phyloP scores from a whole-genome alignment of 768 basidiomycete species.

The Lactarius vividus region DNA sequence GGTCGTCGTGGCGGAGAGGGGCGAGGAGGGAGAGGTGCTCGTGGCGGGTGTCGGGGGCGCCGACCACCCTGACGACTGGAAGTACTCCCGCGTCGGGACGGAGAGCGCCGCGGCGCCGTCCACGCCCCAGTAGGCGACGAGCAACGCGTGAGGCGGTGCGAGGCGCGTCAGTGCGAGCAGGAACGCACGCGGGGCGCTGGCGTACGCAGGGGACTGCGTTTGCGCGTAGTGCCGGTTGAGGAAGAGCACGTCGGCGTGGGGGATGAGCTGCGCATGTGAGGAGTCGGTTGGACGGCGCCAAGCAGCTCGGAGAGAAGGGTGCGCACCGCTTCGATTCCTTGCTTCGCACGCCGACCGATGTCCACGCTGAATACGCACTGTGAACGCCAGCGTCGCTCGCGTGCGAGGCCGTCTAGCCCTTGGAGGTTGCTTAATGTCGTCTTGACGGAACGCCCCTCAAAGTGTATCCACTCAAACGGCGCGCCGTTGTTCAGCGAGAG shows the following conservation, averaged over 20 bases:
- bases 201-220: conserved; percentile 55
- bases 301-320: conserved; percentile 20
- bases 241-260: conserved; percentile 81
- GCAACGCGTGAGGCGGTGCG: conserved; percentile 69
- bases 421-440: conserved; percentile 76
- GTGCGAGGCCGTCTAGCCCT: conserved; percentile 77
- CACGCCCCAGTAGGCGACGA: conserved; percentile 78
- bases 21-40: conserved; percentile 27
- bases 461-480: conserved; percentile 85
- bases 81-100: conserved; percentile 80
- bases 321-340: conserved; percentile 76
- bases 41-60: conserved; percentile 42
- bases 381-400: conserved; percentile 79
- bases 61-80: conserved; percentile 82
- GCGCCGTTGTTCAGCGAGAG: conserved; percentile 39
- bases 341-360: conserved; percentile 66
- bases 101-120: conserved; percentile 81
- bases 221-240: conserved; percentile 70
- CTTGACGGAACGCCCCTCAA: conserved; percentile 77
- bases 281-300: conserved; percentile 5
- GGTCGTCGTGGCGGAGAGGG: conserved; percentile 8
- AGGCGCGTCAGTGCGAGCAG: conserved; percentile 67
- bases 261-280: conserved; percentile 56
- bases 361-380: conserved; percentile 82
- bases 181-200: conserved; percentile 69